Evolutionary conservation across 257 asterid genomes (phyloP).

Genomic region (Fraxinus quadrangulata): DNA sequence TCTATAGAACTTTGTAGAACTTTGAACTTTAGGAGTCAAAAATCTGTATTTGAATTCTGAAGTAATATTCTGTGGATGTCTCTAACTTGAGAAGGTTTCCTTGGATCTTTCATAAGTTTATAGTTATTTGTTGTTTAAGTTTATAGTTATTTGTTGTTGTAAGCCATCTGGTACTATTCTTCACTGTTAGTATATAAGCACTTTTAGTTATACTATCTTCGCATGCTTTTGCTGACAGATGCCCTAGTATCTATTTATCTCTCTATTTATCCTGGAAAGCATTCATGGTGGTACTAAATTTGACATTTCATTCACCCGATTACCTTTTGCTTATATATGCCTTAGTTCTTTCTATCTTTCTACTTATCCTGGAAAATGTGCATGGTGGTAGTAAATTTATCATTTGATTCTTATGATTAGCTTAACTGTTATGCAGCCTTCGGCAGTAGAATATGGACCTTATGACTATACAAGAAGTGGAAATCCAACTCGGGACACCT

Average conservation of each 20-base stretch:
- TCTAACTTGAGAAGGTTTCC: neutral
- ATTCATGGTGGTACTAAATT: neutral
- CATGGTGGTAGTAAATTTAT: neutral
- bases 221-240: neutral
- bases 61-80: neutral
- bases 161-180: neutral
- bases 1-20: neutral
- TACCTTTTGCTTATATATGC: neutral
- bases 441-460: conserved; percentile 72
- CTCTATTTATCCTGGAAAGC: neutral
- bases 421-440: conserved; percentile 60
- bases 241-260: neutral
- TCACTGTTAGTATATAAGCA: neutral
- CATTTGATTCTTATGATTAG: neutral
- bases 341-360: neutral
- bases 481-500: conserved; percentile 88
- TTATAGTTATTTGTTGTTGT: neutral
- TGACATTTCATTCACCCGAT: neutral
- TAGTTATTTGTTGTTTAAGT: neutral
- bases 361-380: neutral
- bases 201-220: neutral
- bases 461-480: conserved; percentile 98
- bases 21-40: neutral
- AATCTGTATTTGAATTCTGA: neutral
- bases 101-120: neutral